These are phyloP conservation scores for Pyrenochaeta sp. DNA, from an alignment of 2,329 filamentous ascomycete genomes.

Conservation along the genomic window DNA sequence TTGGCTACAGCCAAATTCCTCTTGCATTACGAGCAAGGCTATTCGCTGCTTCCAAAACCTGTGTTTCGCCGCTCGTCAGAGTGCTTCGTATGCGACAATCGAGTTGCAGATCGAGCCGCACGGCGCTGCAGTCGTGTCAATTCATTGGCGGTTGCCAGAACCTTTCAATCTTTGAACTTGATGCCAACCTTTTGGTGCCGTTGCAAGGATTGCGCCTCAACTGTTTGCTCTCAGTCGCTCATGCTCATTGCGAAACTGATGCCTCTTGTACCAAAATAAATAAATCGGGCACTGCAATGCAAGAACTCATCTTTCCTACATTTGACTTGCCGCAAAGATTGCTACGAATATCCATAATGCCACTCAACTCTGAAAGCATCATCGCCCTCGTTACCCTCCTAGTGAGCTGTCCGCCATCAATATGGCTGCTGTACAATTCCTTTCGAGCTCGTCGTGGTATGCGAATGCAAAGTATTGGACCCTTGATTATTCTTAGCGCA, in stretches of 20 bases:
- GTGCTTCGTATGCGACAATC: no score
- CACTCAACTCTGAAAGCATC: constrained; percentile 12
- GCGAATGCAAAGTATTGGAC: background rate
- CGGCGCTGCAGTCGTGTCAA: no score
- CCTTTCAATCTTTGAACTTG: background rate
- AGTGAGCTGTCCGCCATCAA: constrained; percentile 11
- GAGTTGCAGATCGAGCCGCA: no score
- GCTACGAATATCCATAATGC: background rate
- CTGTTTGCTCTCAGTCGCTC: no score
- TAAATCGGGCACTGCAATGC: background rate
- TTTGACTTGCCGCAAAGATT: background rate
- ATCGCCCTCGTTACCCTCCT: constrained; percentile 15
- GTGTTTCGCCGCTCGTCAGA: no score
- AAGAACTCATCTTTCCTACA: background rate
- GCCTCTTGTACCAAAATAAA: no score
- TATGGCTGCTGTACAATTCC: constrained; percentile 7
- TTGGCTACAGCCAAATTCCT: constrained; percentile 4
- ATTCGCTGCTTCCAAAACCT: no score
- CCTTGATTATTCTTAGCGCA: background rate
- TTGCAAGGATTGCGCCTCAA: background rate
- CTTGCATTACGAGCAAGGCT: no score
- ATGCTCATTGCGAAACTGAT: no score
- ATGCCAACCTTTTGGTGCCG: background rate
- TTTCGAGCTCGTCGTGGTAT: background rate
- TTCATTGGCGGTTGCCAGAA: constrained; percentile 7